Percentiles rank a stretch among this genome's conserved stretches.
Conservation (phyloP, 495 filamentous ascomycete species). For the Neurospora pannonica region DNA sequence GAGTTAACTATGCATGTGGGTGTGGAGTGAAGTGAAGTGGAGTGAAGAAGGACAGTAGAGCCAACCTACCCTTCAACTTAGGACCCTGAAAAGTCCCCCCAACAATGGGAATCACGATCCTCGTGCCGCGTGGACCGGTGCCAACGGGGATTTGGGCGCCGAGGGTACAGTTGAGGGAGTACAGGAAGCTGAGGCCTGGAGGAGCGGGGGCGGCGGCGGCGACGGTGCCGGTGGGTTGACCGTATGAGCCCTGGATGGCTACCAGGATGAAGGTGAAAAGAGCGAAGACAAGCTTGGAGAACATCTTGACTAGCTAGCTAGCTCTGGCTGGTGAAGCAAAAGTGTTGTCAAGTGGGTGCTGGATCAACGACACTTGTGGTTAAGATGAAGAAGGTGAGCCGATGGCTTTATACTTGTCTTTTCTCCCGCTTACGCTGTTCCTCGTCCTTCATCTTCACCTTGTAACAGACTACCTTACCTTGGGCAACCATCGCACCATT, state of each 20-base stretch:
- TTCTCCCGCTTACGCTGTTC: neutral
- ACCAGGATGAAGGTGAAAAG: neutral
- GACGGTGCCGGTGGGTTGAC: neutral
- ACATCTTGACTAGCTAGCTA: neutral
- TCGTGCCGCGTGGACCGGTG: constrained; percentile 7
- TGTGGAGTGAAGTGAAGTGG: too few species aligned
- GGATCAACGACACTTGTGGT: neutral
- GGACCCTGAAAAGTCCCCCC: constrained; percentile 18
- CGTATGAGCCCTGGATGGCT: neutral
- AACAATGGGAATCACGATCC: constrained; percentile 17
- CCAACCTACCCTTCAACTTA: constrained; percentile 7
- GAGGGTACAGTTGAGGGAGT: constrained; percentile 21
- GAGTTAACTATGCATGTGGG: too few species aligned
- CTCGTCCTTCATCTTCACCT: neutral
- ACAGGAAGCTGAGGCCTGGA: constrained; percentile 16
- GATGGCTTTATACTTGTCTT: neutral
- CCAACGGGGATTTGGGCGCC: constrained; percentile 10
- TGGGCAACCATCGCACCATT: neutral
- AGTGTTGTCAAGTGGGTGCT: neutral
- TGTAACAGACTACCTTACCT: neutral
- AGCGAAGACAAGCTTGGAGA: neutral
- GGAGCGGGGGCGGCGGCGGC: neutral
- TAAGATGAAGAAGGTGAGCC: neutral
- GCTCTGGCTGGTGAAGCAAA: too few species aligned
- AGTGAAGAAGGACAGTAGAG: neutral